These are phyloP conservation scores for Hyaloscypha variabilis DNA, from an alignment of 495 filamentous ascomycete species.

Conservation along the genomic window DNA sequence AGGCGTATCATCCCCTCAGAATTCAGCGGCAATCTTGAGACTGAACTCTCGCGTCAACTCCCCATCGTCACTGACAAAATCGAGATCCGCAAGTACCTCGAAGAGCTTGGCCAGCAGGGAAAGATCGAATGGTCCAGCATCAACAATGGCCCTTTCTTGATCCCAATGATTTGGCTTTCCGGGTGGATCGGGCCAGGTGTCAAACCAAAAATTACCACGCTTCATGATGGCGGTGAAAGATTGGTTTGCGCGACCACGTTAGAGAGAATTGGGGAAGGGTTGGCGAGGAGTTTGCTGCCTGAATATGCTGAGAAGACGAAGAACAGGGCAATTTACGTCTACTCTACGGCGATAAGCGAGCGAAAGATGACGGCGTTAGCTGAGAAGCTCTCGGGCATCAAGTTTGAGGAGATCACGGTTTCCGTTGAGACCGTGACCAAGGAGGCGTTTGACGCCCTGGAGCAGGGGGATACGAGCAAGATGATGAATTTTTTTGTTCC, in stretches of 20 bases:
- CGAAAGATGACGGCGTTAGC: conserved; percentile 8
- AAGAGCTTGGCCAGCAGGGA: conserved; percentile 34
- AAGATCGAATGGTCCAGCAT: conserved; percentile 48
- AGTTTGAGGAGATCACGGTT: conserved; percentile 1
- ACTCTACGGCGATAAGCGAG: conserved; percentile 10
- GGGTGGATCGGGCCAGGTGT: conserved; percentile 41
- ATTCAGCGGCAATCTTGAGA: conserved; percentile 51
- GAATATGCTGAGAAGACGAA: conserved; percentile 47
- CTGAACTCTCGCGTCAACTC: conserved; percentile 36
- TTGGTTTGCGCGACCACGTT: conserved; percentile 44
- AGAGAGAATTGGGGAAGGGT: conserved; percentile 39
- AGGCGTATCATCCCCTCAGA: conserved; percentile 65
- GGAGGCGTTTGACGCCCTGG: background rate
- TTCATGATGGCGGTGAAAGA: conserved; percentile 48
- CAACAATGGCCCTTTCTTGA: conserved; percentile 46
- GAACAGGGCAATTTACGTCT: conserved; percentile 47
- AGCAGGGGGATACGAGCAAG: conserved; percentile 2
- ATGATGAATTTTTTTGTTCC: conserved; percentile 17
- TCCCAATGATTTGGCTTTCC: background rate
- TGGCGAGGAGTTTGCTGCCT: conserved; percentile 39
- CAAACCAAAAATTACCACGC: conserved; percentile 32
- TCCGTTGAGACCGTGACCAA: background rate
- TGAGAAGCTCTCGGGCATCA: background rate
- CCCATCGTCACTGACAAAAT: conserved; percentile 50
- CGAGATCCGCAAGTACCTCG: conserved; percentile 41